These are phyloP conservation scores for Silene latifolia DNA, from an alignment of 148 eudicot genomes.

Conservation along the genomic window DNA sequence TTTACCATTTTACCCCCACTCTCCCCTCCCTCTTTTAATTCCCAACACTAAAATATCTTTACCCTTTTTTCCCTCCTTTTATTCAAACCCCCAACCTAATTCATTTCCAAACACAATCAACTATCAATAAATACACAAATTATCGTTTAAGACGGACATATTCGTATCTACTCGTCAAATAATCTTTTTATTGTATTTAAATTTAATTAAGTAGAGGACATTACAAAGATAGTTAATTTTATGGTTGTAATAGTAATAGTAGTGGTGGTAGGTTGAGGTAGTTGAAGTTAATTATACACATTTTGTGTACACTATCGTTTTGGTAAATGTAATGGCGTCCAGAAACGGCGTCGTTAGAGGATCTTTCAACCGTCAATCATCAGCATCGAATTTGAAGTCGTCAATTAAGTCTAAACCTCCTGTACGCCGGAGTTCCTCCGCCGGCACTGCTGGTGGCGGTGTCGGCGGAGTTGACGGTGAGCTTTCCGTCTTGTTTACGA, in stretches of 20 bases:
- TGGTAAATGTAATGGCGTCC: conserved; percentile 21
- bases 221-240: neutral
- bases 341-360: conserved; percentile 34
- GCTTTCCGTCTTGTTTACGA: neutral
- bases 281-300: neutral
- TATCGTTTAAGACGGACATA: no score
- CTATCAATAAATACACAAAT: neutral
- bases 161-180: no score
- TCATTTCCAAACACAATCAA: neutral
- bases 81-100: neutral
- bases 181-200: no score
- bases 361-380: conserved; percentile 23
- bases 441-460: conserved; percentile 26
- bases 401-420: conserved; percentile 63
- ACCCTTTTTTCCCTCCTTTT: neutral
- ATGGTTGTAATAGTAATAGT: conserved; percentile 8
- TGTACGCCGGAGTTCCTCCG: conserved; percentile 56
- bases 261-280: conserved; percentile 12
- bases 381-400: conserved; percentile 41
- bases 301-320: no score
- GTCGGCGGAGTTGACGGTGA: conserved; percentile 24
- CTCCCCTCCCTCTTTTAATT: no score
- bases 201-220: neutral
- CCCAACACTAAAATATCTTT: neutral
- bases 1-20: neutral